Conservation (phyloP, 495 filamentous ascomycete species). For the Podospora sp. region DNA sequence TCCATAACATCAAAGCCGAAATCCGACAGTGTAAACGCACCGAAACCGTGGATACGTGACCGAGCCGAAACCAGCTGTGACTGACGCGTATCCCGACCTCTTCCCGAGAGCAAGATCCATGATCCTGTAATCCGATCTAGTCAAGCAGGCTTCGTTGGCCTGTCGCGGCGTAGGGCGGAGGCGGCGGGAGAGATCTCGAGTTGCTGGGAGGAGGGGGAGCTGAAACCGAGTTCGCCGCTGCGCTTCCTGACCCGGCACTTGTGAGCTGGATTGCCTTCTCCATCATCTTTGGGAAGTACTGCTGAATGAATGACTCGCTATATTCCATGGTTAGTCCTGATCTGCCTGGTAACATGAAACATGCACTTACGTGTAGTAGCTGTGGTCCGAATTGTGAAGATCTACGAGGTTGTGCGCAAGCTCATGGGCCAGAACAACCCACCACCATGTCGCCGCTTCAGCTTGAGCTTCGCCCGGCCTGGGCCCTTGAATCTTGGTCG, state of each 20-base stretch:
- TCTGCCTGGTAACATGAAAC: not conserved
- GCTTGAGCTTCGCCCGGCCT: constrained; percentile 44
- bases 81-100: not conserved
- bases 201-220: not conserved
- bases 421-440: constrained; percentile 88
- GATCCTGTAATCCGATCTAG: constrained; percentile 1
- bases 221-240: not conserved
- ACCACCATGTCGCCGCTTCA: constrained; percentile 86
- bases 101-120: not conserved
- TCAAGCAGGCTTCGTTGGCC: constrained; percentile 29
- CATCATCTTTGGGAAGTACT: constrained; percentile 55
- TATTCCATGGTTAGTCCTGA: not conserved
- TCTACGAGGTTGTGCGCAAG: constrained; percentile 88
- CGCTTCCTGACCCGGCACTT: not conserved
- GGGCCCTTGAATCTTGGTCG: constrained; percentile 36
- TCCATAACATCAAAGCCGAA: constrained; percentile 8
- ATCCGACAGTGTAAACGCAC: constrained; percentile 3
- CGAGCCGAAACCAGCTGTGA: not conserved
- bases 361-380: constrained; percentile 81
- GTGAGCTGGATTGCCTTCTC: constrained; percentile 31
- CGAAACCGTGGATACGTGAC: not conserved
- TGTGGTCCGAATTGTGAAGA: constrained; percentile 79
- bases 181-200: constrained; percentile 20
- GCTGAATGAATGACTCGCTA: constrained; percentile 54
- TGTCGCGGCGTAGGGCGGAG: constrained; percentile 25